phyloP scores from a whole-genome alignment of 768 basidiomycete genomes.

The Russula vinacea region DNA sequence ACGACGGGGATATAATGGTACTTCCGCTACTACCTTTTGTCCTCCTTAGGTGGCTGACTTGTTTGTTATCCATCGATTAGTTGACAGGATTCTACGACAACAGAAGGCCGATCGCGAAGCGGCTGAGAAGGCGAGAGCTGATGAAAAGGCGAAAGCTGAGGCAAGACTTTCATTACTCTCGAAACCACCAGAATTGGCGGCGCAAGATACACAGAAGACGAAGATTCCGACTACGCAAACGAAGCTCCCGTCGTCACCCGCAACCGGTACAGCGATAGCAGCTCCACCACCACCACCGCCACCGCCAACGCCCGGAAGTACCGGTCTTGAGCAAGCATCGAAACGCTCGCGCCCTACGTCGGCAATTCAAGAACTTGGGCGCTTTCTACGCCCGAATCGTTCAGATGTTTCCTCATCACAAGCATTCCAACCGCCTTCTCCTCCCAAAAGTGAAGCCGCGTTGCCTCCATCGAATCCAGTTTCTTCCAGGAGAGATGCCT shows the following conservation, averaged over 20 bases:
- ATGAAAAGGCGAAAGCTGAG: constrained; percentile 47
- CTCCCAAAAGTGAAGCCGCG: neutral
- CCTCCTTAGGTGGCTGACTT: constrained; percentile 22
- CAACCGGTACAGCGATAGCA: neutral
- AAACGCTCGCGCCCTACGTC: constrained; percentile 19
- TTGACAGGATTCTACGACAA: constrained; percentile 86
- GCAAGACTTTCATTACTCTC: constrained; percentile 31
- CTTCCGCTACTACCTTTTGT: constrained; percentile 22
- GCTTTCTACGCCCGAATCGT: constrained; percentile 19
- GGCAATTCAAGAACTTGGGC: constrained; percentile 17
- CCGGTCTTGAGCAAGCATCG: constrained; percentile 24
- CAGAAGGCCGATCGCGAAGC: constrained; percentile 66
- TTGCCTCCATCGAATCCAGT: neutral
- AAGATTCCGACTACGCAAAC: constrained; percentile 4
- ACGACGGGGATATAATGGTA: constrained; percentile 83
- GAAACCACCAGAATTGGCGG: constrained; percentile 17
- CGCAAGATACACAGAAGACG: constrained; percentile 21
- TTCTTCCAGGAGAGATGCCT: neutral
- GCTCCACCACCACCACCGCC: neutral
- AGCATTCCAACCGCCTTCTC: constrained; percentile 1
- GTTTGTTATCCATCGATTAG: constrained; percentile 41
- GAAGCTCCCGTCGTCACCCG: neutral
- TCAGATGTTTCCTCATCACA: neutral
- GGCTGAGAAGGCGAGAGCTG: constrained; percentile 45
- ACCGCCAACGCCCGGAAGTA: neutral